Evolutionary conservation across 2,329 filamentous ascomycete genomes (phyloP).

Genomic region (Ceratocystis huliohia): DNA sequence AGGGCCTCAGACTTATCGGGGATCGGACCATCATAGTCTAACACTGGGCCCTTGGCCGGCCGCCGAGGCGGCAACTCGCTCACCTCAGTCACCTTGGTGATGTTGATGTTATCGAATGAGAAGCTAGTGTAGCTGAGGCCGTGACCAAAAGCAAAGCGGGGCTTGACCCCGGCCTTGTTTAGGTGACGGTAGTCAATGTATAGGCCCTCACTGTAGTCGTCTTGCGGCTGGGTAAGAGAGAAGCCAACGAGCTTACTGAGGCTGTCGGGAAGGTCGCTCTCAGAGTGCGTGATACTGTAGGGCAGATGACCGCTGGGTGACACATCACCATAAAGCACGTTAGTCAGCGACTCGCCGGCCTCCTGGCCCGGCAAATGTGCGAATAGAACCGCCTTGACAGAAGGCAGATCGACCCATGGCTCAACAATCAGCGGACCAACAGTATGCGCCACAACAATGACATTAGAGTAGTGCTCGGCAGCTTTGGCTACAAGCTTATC

Average conservation of each 20-base stretch:
- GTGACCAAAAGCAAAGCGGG: slow-evolving; percentile 76
- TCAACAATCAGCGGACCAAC: slow-evolving; percentile 76
- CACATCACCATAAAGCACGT: slow-evolving; percentile 64
- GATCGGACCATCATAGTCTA: slow-evolving; percentile 38
- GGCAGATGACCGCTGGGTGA: slow-evolving; percentile 71
- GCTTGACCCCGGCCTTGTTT: slow-evolving; percentile 59
- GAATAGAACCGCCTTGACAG: slow-evolving; percentile 65
- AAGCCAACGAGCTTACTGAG: slow-evolving; percentile 28
- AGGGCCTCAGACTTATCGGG: slow-evolving; percentile 44
- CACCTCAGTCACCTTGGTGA: slow-evolving; percentile 37
- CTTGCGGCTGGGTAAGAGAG: slow-evolving; percentile 57
- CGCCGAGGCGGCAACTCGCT: slow-evolving; percentile 28
- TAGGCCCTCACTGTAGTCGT: slow-evolving; percentile 69
- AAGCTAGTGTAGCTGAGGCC: slow-evolving; percentile 75
- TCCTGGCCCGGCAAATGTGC: slow-evolving; percentile 83
- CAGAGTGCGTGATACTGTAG: slow-evolving; percentile 67
- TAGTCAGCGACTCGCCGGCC: slow-evolving; percentile 66
- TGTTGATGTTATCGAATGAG: slow-evolving; percentile 40
- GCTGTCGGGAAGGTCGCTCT: slow-evolving; percentile 56
- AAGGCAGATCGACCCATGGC: slow-evolving; percentile 62
- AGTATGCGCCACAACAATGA: slow-evolving; percentile 76
- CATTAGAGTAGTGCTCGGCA: slow-evolving; percentile 39
- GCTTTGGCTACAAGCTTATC: slow-evolving; percentile 62
- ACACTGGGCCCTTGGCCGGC: slow-evolving; percentile 29
- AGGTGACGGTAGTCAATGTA: slow-evolving; percentile 83